Percentiles rank a stretch among this genome's conserved stretches.
phyloP scores from a whole-genome alignment of 176 grass and related monocot species.

The Cocos nucifera region DNA sequence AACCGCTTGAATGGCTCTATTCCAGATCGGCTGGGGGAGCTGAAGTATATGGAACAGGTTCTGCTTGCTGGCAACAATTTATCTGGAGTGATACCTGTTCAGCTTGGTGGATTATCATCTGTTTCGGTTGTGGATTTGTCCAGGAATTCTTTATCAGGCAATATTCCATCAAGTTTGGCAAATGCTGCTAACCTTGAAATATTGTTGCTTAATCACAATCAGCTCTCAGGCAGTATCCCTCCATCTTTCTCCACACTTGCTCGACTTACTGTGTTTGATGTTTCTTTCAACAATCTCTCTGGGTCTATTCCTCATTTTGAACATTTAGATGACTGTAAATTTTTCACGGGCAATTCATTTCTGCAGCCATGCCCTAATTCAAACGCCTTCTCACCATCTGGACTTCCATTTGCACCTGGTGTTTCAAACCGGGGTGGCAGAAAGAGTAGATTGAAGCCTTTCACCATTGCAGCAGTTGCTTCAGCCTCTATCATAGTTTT shows the following conservation, averaged over 20 bases:
- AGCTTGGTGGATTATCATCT: constrained; percentile 30
- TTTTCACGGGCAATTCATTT: constrained; percentile 40
- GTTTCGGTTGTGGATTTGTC: constrained; percentile 44
- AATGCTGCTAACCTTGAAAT: constrained; percentile 27
- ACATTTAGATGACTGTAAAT: constrained; percentile 31
- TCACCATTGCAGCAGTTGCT: constrained; percentile 25
- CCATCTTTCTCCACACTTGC: constrained; percentile 29
- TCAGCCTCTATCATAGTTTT: constrained; percentile 24
- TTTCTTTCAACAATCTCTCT: constrained; percentile 63
- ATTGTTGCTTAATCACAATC: constrained; percentile 45
- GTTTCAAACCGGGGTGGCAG: constrained; percentile 2
- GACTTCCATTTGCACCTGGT: not conserved
- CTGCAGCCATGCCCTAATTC: constrained; percentile 24
- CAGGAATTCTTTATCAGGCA: constrained; percentile 35
- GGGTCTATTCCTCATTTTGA: constrained; percentile 46
- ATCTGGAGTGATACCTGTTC: constrained; percentile 27
- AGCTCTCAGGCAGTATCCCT: constrained; percentile 45
- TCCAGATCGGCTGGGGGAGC: constrained; percentile 1
- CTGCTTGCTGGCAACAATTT: constrained; percentile 23
- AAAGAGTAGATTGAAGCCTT: constrained; percentile 28
- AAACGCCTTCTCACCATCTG: constrained; percentile 16
- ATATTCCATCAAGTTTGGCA: constrained; percentile 30
- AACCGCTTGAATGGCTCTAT: constrained; percentile 19
- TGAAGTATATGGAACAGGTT: constrained; percentile 6
- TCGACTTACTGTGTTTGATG: constrained; percentile 28